Base-by-base conservation (phyloP, 1,284 basidiomycete genomes). In the Hemileia vastatrix region DNA sequence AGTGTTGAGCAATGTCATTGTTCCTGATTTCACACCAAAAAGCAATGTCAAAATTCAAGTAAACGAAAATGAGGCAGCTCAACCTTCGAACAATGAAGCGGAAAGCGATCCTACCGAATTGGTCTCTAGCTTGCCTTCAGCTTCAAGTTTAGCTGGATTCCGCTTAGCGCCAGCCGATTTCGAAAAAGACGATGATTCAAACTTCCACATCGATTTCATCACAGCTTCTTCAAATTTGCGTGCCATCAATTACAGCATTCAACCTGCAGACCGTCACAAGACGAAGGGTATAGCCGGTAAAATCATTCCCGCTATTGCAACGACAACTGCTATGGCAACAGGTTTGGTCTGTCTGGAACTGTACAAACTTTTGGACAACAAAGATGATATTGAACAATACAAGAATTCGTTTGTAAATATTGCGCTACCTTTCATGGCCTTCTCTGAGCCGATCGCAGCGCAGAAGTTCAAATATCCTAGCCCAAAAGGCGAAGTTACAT, bases 211-310 rank as follows among this genome's bases (percentile, higher is more conserved):
- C 75, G 95, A 95, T 79, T 97, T 98, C 77, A 95, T 99, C 78
- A 95, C 93, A 36, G 89, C 95, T 4, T 88, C 94, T 2, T 96
- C 93, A 56, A 98, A 99, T 80, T 81, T 97, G 66, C 88, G 94
- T 49, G 94, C 94, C 1, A 83, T 85, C 79, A 98, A 98, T 79
- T 99, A 99, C 78, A 86, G 81, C 68, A 98, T 99, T 75, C 82
- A 83, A 57, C 80, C 83, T 23, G 91, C 93, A 13, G 91, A 96
- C 78, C 83, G 86, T 60, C 93, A 98, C 79, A 84, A 87, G 66
- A 98, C 94, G 48, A 99, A 99, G 81, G 89, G 95, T 76, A 96
- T 99, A 72, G 95, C 94, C 2, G 95, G 95, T 63, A 99, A 98
- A 82, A 99, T 99, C 72, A 99, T 99, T 68, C 95, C 95, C 58